These are phyloP conservation scores for Xylaria nigripes DNA, from an alignment of 495 filamentous ascomycete species.

Conservation along the genomic window DNA sequence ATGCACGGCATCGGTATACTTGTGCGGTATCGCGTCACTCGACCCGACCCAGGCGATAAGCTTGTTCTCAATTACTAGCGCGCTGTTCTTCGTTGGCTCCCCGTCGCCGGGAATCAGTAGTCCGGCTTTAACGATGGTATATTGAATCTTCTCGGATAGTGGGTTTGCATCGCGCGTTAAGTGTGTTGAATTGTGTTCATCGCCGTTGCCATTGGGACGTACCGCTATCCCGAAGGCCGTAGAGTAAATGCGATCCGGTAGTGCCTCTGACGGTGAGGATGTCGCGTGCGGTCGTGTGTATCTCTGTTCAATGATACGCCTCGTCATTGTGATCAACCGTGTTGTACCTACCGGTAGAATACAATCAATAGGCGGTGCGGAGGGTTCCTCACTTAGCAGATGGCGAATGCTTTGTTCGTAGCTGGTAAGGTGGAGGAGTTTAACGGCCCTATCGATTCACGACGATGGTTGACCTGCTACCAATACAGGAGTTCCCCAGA, in stretches of 20 bases:
- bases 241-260: slow-evolving; percentile 17
- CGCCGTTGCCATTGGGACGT: slow-evolving; percentile 5
- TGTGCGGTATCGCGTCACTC: slow-evolving; percentile 23
- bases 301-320: neutral
- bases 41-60: slow-evolving; percentile 39
- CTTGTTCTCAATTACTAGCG: slow-evolving; percentile 34
- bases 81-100: slow-evolving; percentile 29
- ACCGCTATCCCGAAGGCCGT: slow-evolving; percentile 24
- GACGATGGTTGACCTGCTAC: no score
- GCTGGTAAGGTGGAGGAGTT: neutral
- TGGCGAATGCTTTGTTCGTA: neutral
- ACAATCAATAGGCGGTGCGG: neutral
- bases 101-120: slow-evolving; percentile 42
- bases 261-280: neutral
- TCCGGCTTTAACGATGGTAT: slow-evolving; percentile 30
- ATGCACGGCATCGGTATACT: slow-evolving; percentile 23
- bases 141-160: slow-evolving; percentile 11
- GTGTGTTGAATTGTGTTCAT: neutral
- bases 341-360: no score
- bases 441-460: no score
- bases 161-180: neutral
- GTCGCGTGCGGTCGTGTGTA: neutral
- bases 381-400: neutral
- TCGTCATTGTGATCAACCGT: neutral
- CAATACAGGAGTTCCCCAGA: neutral